Evolutionary conservation across 306 rosid genomes (phyloP), one percentile per base, ranked within the genome.

Genomic region (Dryas alaskensis): DNA sequence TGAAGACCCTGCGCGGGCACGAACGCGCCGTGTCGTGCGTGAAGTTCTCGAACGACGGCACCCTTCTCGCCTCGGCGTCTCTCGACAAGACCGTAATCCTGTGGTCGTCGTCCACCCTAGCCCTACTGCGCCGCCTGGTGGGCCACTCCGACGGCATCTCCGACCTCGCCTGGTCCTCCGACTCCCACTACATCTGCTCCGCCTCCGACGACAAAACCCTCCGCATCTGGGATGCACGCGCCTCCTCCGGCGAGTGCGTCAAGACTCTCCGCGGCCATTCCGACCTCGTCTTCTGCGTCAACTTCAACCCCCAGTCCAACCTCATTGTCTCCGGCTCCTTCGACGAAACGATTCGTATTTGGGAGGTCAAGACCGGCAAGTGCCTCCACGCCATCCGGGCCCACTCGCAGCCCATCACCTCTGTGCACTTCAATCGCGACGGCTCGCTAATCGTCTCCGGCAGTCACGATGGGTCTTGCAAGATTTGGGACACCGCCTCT

Each of bases 291-390:
- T 92, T 92, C 83, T 94, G 99, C 68, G 99, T 90, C 12, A 94
- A 92, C 51, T 94, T 94, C 84, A 88, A 90, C 25, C 87, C 90
- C 7, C 98, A 89, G 42, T 91, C 95, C 3, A 89, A 83, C 49
- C 78, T 75, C 79, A 94, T 94, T 10, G 98, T 94, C 27, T 94
- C 98, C 8, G 97, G 97, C 2, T 89, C 96, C 4, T 94, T 91
- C 43, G 98, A 94, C 59, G 97, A 91, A 25, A 87, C 85, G 10
- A 44, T 94, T 59, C 87, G 97, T 43, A 81, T 94, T 65, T 94
- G 98, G 98, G 98, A 94, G 83, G 98, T 86, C 17, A 94, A 89
- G 89, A 91, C 98, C 0, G 96, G 98, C 0, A 88, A 46, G 76
- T 89, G 95, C 80, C 72, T 87, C 43, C 95, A 85, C 53, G 58